Percentiles rank a stretch among this genome's conserved stretches.
phyloP scores from a whole-genome alignment of 2,329 filamentous ascomycete species.

The Simplicillium sp. region DNA sequence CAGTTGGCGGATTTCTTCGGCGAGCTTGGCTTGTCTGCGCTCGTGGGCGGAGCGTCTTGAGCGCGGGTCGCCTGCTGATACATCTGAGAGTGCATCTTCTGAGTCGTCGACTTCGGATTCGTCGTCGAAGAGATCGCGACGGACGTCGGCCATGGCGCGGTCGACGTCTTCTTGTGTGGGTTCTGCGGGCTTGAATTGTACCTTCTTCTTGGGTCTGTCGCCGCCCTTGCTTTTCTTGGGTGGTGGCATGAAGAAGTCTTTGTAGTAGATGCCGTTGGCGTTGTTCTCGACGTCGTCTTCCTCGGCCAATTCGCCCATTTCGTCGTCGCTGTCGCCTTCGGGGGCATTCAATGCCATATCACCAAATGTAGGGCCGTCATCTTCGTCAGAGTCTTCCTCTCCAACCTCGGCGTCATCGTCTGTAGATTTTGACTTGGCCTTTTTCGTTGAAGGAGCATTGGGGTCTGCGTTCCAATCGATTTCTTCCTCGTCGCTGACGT shows the following conservation, averaged over 20 bases:
- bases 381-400: conserved; percentile 52
- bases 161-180: conserved; percentile 61
- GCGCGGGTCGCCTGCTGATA: conserved; percentile 59
- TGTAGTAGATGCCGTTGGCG: conserved; percentile 83
- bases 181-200: conserved; percentile 27
- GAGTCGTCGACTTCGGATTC: conserved; percentile 55
- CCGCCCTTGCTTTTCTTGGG: conserved; percentile 66
- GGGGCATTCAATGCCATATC: conserved; percentile 66
- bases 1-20: conserved; percentile 82
- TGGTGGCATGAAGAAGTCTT: conserved; percentile 78
- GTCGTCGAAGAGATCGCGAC: conserved; percentile 84
- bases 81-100: conserved; percentile 54
- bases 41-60: conserved; percentile 79
- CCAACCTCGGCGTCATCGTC: conserved; percentile 19
- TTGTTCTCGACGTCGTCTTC: conserved; percentile 55
- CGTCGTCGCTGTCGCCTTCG: conserved; percentile 58
- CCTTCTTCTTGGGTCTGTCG: conserved; percentile 32
- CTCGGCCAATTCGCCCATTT: conserved; percentile 44
- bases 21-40: conserved; percentile 73
- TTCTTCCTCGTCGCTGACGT: conserved; percentile 73
- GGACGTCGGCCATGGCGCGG: conserved; percentile 77
- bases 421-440: conserved; percentile 16
- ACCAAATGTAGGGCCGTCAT: conserved; percentile 74
- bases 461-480: conserved; percentile 84
- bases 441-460: conserved; percentile 29